phyloP scores from a whole-genome alignment of 768 basidiomycete genomes.

The Leccinum rimulosum region DNA sequence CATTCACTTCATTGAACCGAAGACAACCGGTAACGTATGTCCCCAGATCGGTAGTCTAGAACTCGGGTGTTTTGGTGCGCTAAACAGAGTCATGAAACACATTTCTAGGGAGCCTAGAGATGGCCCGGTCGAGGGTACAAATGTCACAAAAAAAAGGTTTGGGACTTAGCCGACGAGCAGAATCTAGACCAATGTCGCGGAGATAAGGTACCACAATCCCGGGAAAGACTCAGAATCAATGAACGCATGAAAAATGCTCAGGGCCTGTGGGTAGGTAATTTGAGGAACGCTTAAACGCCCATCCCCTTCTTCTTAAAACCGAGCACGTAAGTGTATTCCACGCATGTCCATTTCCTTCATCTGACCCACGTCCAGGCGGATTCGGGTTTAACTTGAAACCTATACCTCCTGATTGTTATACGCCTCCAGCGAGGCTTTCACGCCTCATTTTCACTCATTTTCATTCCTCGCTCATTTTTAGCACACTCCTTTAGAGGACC shows the following conservation, averaged over 20 bases:
- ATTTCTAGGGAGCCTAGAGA: no score
- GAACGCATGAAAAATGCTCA: conserved; percentile 3
- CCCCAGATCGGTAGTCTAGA: neutral
- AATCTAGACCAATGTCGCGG: conserved; percentile 20
- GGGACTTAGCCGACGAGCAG: conserved; percentile 1
- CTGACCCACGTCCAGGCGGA: conserved; percentile 9
- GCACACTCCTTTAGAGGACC: conserved; percentile 22
- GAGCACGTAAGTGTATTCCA: conserved; percentile 5
- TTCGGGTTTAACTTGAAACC: conserved; percentile 1
- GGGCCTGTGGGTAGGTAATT: neutral
- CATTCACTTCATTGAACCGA: neutral
- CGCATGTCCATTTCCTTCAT: neutral
- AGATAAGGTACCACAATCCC: conserved; percentile 17
- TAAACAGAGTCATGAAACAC: neutral
- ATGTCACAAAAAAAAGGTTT: neutral
- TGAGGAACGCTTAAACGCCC: neutral
- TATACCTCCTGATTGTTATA: neutral
- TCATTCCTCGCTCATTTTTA: conserved; percentile 27
- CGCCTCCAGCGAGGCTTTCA: conserved; percentile 6
- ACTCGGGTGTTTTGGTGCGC: neutral
- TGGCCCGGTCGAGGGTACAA: neutral
- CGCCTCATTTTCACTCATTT: conserved; percentile 15
- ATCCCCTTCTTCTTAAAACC: conserved; percentile 5
- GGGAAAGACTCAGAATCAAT: neutral
- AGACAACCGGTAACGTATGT: neutral